Evolutionary conservation across 2,329 filamentous ascomycete species (phyloP), one percentile per base, ranked within the genome.

Genomic region (Fusarium torulosum): DNA sequence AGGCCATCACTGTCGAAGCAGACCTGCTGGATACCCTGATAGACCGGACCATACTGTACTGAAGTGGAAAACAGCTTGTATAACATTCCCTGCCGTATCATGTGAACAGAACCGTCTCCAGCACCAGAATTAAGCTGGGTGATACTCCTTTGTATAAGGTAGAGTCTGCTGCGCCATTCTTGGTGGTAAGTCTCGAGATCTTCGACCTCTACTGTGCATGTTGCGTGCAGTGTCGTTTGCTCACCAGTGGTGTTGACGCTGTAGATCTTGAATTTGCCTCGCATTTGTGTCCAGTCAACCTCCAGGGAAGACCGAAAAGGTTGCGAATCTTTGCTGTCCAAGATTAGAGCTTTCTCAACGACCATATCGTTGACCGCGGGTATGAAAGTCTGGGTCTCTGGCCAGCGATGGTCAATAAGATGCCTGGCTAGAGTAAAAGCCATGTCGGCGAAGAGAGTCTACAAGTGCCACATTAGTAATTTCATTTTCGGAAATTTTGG

Each of bases 401-500:
- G 27, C 3, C n/a, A 14, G 4, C 9, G 51, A 9, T 19, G 45
- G 29, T 37, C 9, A 4, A 54, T 50, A 7, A 50, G 52, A 10
- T 54, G 33, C 6, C 40, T 54, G 8, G 23, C 43, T 3, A 54
- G 19, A 3, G 52, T 49, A 0, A 50, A 54, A 1, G 43, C 43
- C 4, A 49, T 50, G 4, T 54, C 52, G 13, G 52, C 43, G 3
- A 50, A 50, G 1, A 54, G 43, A 15, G 52, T 50, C 52, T 54
- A 2, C 0, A 23, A 10, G 20, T 13, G 0, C 0, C 1, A 4
- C 19, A 17, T 35, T 31, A 53, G 40, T 35, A 2, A 33, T 4
- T 4, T 3, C 1, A 13, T 17, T 17, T 2, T 3, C 14, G 14
- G 13, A 19, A 4, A 6, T 7, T 0, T 3, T 2, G 5, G 1